Evolutionary conservation across 2,329 filamentous ascomycete genomes (phyloP).

Genomic region (Fusarium tupiense): DNA sequence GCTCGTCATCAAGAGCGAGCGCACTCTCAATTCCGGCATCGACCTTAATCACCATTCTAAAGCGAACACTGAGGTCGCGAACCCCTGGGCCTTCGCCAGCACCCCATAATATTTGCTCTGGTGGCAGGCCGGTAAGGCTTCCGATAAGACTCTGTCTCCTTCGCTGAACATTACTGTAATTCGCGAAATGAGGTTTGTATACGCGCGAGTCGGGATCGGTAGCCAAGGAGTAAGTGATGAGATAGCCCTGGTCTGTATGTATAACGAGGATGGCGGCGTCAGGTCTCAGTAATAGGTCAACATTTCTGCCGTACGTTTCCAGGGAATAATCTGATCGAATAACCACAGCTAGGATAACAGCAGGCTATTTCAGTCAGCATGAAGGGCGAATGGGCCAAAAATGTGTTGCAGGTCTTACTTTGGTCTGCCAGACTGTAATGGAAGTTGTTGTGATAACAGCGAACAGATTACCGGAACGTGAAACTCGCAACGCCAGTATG

Average conservation of each 20-base stretch:
- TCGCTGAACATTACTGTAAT: conserved; percentile 70
- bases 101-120: conserved; percentile 74
- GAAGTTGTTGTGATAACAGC: conserved; percentile 86
- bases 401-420: conserved; percentile 64
- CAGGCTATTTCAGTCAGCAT: conserved; percentile 68
- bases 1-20: conserved; percentile 88
- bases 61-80: conserved; percentile 87
- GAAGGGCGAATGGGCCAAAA: neutral
- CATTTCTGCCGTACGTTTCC: conserved; percentile 84
- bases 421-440: conserved; percentile 96
- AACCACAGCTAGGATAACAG: conserved; percentile 85
- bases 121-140: conserved; percentile 62
- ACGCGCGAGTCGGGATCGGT: conserved; percentile 84
- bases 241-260: conserved; percentile 83
- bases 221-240: conserved; percentile 94
- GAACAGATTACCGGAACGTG: conserved; percentile 83
- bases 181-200: conserved; percentile 83
- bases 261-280: conserved; percentile 93
- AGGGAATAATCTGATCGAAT: conserved; percentile 84
- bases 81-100: conserved; percentile 85
- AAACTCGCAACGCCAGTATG: conserved; percentile 79
- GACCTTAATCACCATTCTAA: conserved; percentile 97
- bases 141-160: conserved; percentile 70
- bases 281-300: conserved; percentile 84
- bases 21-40: conserved; percentile 93